These are phyloP conservation scores for Phyllostachys edulis DNA, from an alignment of 176 grass and related monocot species.

Conservation along the genomic window DNA sequence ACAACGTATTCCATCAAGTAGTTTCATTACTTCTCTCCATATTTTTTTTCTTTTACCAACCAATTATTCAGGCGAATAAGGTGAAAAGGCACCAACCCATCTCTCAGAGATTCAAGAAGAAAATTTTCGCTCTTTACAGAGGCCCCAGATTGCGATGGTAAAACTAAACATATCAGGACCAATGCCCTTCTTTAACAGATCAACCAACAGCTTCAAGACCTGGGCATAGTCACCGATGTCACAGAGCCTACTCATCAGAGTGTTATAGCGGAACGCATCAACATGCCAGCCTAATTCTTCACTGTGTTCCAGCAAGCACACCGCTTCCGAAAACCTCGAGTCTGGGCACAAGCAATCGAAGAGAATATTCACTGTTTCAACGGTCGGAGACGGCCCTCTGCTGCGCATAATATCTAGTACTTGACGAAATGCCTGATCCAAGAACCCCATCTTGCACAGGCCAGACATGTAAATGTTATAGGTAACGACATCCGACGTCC, in stretches of 20 bases:
- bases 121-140: constrained; percentile 15
- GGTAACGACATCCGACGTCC: constrained; percentile 62
- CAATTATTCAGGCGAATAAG: constrained; percentile 49
- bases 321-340: neutral
- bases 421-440: constrained; percentile 56
- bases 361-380: constrained; percentile 58
- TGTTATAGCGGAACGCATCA: constrained; percentile 55
- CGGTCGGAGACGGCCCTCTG: constrained; percentile 36
- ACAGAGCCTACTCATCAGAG: constrained; percentile 61
- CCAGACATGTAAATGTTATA: constrained; percentile 74
- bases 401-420: constrained; percentile 32
- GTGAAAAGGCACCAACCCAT: constrained; percentile 33
- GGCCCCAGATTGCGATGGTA: constrained; percentile 55
- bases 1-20: constrained; percentile 35
- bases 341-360: constrained; percentile 66
- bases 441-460: neutral
- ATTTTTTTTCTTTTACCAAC: constrained; percentile 50
- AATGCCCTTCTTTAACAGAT: constrained; percentile 70
- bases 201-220: constrained; percentile 52
- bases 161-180: constrained; percentile 64
- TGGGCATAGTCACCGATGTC: constrained; percentile 33
- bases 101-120: too few relatives aligned
- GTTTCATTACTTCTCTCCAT: constrained; percentile 24
- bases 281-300: constrained; percentile 38
- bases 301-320: constrained; percentile 49